Percentiles rank a stretch among this genome's conserved stretches.
Evolutionary conservation across 2,329 filamentous ascomycete species (phyloP).

Genomic region (Chaetomium globosum): DNA sequence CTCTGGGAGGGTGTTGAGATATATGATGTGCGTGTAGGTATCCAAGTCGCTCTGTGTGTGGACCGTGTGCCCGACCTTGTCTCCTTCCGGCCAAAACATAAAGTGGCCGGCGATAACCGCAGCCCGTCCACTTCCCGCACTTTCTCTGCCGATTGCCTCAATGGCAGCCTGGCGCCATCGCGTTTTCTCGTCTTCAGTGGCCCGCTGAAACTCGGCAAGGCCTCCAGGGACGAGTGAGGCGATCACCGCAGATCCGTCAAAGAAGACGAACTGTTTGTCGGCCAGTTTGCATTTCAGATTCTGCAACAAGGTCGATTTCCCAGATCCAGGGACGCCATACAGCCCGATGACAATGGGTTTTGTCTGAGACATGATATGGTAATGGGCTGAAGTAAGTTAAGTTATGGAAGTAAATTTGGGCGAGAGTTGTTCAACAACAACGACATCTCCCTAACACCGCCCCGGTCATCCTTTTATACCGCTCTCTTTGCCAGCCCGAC

Average conservation of each 20-base stretch:
- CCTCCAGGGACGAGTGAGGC: slow-evolving; percentile 48
- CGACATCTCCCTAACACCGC: not conserved
- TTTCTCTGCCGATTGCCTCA: slow-evolving; percentile 46
- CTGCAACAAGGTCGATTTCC: slow-evolving; percentile 53
- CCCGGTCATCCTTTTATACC: not conserved
- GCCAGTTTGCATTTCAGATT: slow-evolving; percentile 45
- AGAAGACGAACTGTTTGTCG: slow-evolving; percentile 48
- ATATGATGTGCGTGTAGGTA: slow-evolving; percentile 61
- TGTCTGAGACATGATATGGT: not conserved
- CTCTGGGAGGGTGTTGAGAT: slow-evolving; percentile 50
- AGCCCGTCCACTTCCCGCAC: slow-evolving; percentile 39
- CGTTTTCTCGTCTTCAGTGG: slow-evolving; percentile 44
- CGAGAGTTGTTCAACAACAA: not conserved
- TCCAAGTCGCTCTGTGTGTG: slow-evolving; percentile 51
- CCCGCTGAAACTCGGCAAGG: slow-evolving; percentile 50
- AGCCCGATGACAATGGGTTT: slow-evolving; percentile 53
- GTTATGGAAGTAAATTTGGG: not conserved
- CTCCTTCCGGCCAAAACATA: slow-evolving; percentile 54
- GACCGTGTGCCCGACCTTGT: slow-evolving; percentile 40
- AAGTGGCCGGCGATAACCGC: slow-evolving; percentile 59
- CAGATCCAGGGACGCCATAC: slow-evolving; percentile 58
- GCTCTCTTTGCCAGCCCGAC: not conserved
- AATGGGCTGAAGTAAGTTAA: not conserved
- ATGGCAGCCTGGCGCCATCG: slow-evolving; percentile 51
- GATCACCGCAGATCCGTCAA: slow-evolving; percentile 58